These are phyloP conservation scores for Eucalyptus sp. DNA, from an alignment of 345 rosid species.

Conservation along the genomic window DNA sequence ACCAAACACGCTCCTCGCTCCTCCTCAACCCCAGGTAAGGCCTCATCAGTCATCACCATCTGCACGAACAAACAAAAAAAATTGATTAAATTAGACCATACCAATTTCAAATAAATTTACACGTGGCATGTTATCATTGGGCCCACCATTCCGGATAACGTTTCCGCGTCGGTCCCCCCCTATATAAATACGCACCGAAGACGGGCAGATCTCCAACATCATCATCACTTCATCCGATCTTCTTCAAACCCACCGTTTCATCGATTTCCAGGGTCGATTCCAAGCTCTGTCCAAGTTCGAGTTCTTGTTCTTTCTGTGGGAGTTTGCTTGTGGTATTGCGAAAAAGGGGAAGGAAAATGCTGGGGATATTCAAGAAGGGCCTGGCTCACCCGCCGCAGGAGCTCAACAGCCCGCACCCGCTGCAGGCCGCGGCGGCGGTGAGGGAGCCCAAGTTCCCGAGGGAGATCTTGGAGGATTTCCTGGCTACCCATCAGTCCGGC, in stretches of 20 bases:
- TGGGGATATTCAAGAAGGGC: constrained; percentile 52
- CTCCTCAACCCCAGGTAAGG: no score
- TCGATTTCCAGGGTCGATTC: not conserved
- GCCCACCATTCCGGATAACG: not conserved
- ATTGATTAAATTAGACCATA: no score
- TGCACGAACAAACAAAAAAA: no score
- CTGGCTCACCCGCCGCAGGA: constrained; percentile 53
- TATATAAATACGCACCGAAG: not conserved
- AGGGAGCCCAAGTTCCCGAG: constrained; percentile 22
- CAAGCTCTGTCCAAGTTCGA: not conserved
- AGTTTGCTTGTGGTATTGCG: no score
- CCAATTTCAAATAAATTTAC: no score
- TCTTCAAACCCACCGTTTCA: not conserved
- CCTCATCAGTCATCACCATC: no score
- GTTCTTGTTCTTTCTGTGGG: not conserved
- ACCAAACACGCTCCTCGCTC: no score
- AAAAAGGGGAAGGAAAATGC: constrained; percentile 20
- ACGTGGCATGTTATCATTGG: no score
- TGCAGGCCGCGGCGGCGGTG: not conserved
- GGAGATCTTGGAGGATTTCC: constrained; percentile 26
- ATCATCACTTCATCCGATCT: not conserved
- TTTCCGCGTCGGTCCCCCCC: not conserved
- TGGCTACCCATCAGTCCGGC: constrained; percentile 7
- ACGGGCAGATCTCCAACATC: not conserved
- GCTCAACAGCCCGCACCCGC: constrained; percentile 44